Conservation (phyloP, 169 alveolate species). For the Plasmodium ovale region DNA sequence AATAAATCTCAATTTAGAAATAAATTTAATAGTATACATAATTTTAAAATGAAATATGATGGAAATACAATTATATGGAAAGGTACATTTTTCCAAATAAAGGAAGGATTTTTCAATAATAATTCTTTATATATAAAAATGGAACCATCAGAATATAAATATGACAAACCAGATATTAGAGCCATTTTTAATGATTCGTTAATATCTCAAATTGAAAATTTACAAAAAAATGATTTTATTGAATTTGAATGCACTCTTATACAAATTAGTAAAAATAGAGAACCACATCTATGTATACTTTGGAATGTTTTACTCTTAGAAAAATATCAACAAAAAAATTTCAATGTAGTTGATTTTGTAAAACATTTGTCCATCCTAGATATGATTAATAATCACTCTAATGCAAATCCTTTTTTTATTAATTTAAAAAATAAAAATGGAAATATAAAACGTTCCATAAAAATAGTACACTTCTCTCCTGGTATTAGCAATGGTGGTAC, state of each 20-base stretch:
- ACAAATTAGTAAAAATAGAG: conserved; percentile 46
- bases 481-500: background rate
- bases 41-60: conserved; percentile 42
- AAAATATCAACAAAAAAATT: conserved; percentile 5
- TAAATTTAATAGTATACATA: conserved; percentile 42
- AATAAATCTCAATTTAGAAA: conserved; percentile 55
- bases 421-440: background rate
- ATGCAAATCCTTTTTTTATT: conserved; percentile 48
- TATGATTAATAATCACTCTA: conserved; percentile 33
- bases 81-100: conserved; percentile 31
- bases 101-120: conserved; percentile 48
- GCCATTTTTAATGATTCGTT: conserved; percentile 35
- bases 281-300: conserved; percentile 34
- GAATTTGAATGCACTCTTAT: conserved; percentile 55
- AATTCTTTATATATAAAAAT: conserved; percentile 47
- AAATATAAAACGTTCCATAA: conserved; percentile 4
- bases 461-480: conserved; percentile 9
- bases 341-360: conserved; percentile 35
- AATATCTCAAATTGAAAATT: conserved; percentile 32
- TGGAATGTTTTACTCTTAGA: conserved; percentile 42
- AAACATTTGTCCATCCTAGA: conserved; percentile 41
- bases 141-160: conserved; percentile 60
- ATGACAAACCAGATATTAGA: conserved; percentile 38
- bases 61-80: conserved; percentile 47
- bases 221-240: conserved; percentile 52